Conservation (phyloP, 352 stramenopile genomes). For the Phytopythium kandeliae region DNA sequence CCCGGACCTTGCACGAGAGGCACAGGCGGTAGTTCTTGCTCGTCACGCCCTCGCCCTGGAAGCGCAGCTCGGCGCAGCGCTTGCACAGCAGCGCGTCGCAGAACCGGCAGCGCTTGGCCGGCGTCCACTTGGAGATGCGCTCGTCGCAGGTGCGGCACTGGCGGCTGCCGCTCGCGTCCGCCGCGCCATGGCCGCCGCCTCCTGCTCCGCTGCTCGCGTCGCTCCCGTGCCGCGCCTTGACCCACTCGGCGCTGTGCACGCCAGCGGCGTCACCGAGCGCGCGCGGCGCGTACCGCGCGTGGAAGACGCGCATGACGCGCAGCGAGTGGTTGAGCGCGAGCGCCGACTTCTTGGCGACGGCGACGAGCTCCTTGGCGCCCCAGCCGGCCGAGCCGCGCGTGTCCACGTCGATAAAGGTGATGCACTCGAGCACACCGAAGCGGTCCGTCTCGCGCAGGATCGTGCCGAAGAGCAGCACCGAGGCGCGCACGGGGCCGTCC, state of each 20-base stretch:
- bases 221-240: not conserved
- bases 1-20: slow-evolving; percentile 25
- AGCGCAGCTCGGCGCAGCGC: slow-evolving; percentile 47
- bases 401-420: slow-evolving; percentile 54
- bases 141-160: slow-evolving; percentile 48
- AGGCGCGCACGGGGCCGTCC: slow-evolving; percentile 41
- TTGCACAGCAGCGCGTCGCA: slow-evolving; percentile 63
- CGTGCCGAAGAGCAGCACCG: slow-evolving; percentile 48
- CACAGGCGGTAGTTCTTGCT: slow-evolving; percentile 59
- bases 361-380: slow-evolving; percentile 40
- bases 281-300: slow-evolving; percentile 7
- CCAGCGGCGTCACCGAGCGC: slow-evolving; percentile 7
- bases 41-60: slow-evolving; percentile 25
- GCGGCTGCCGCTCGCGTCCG: slow-evolving; percentile 10
- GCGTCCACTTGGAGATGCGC: slow-evolving; percentile 58
- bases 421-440: slow-evolving; percentile 45
- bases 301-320: slow-evolving; percentile 41
- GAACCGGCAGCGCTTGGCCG: slow-evolving; percentile 51
- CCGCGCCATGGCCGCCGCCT: slow-evolving; percentile 7
- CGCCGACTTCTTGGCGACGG: slow-evolving; percentile 37
- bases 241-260: slow-evolving; percentile 4
- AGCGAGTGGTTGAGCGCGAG: slow-evolving; percentile 56
- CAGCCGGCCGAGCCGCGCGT: slow-evolving; percentile 34
- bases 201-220: slow-evolving; percentile 1
- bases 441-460: slow-evolving; percentile 57